Conservation (phyloP, 164 flowering plant species). For the Annona cherimola region DNA sequence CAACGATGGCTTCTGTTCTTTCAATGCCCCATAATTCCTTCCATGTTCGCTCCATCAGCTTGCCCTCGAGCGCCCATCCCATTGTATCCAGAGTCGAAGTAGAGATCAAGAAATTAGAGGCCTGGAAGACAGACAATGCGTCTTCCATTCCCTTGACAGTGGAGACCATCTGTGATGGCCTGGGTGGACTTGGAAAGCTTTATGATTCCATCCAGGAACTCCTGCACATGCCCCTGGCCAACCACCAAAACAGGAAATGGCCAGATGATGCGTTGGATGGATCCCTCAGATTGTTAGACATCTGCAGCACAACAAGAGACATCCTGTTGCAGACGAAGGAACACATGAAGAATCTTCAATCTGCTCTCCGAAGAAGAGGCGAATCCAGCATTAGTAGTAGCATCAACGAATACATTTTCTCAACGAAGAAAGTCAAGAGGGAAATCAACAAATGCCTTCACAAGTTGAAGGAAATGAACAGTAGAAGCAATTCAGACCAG, state of each 20-base stretch:
- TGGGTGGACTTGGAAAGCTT: slow-evolving; percentile 7
- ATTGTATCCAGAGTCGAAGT: no score
- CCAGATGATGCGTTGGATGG: slow-evolving; percentile 30
- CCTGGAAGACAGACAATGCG: no score
- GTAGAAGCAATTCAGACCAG: slow-evolving; percentile 1
- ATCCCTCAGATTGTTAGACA: slow-evolving; percentile 33
- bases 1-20: no score
- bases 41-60: no score
- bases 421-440: neutral
- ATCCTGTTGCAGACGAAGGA: slow-evolving; percentile 27
- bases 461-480: slow-evolving; percentile 22
- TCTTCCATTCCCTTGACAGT: no score
- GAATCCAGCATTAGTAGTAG: no score
- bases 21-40: no score
- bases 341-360: slow-evolving; percentile 20
- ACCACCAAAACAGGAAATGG: slow-evolving; percentile 18
- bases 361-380: slow-evolving; percentile 27
- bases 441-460: slow-evolving; percentile 21
- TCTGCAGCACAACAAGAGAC: slow-evolving; percentile 29
- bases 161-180: neutral
- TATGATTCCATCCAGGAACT: slow-evolving; percentile 22
- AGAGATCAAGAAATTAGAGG: no score
- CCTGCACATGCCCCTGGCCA: slow-evolving; percentile 17
- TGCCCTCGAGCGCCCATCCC: no score
- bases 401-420: no score